Conservation (phyloP, 192 early-diverging fungal species). For the Pecoramyces ruminantium region DNA sequence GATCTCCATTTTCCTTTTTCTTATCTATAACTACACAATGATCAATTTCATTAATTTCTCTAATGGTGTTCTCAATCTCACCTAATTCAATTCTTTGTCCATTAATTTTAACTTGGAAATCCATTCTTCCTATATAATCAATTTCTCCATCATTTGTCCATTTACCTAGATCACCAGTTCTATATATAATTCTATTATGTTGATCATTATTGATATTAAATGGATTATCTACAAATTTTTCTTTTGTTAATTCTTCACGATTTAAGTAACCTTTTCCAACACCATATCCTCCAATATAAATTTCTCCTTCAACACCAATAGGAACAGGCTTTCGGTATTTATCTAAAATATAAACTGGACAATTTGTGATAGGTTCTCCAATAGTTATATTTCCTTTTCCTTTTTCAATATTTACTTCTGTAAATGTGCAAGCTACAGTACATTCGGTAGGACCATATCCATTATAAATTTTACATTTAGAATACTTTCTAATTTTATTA, state of each 20-base stretch:
- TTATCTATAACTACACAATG: background rate
- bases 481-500: background rate
- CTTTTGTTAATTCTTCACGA: constrained; percentile 8
- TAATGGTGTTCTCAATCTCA: background rate
- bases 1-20: background rate
- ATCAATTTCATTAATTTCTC: background rate
- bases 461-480: constrained; percentile 4
- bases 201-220: constrained; percentile 5
- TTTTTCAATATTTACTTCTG: background rate
- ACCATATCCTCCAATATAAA: constrained; percentile 12
- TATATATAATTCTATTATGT: background rate
- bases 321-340: constrained; percentile 3
- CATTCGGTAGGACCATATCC: constrained; percentile 17
- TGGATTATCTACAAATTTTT: constrained; percentile 16
- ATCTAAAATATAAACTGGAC: constrained; percentile 11
- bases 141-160: background rate
- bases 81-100: background rate
- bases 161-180: background rate
- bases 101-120: background rate
- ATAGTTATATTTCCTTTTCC: constrained; percentile 1
- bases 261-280: constrained; percentile 19
- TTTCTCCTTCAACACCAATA: constrained; percentile 13
- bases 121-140: background rate
- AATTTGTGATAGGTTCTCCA: constrained; percentile 3
- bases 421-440: background rate